Evolutionary conservation across 257 asterid species (phyloP).

Genomic region (Misopates orontium): DNA sequence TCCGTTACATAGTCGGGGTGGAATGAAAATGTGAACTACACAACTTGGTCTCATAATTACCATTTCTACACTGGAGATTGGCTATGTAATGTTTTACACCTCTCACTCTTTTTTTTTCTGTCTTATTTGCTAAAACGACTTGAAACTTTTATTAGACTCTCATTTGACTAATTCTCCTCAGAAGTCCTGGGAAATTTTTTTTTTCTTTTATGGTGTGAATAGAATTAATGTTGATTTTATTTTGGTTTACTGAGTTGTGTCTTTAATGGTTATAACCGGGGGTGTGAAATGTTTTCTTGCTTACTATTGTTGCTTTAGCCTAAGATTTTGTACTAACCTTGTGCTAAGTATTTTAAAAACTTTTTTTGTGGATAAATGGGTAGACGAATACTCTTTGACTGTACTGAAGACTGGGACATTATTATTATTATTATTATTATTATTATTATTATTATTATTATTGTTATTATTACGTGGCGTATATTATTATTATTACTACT

Average conservation of each 20-base stretch:
- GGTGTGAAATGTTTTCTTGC: background rate
- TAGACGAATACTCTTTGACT: background rate
- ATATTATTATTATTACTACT: too few species aligned
- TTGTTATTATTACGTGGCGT: too few species aligned
- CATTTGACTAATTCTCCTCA: background rate
- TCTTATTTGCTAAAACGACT: background rate
- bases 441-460: too few species aligned
- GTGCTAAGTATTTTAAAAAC: conserved; percentile 15
- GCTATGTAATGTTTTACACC: conserved; percentile 59
- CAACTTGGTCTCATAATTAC: conserved; percentile 34
- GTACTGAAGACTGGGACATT: too few species aligned
- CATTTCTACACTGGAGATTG: conserved; percentile 43
- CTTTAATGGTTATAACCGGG: background rate
- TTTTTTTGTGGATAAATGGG: background rate
- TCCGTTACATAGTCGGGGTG: conserved; percentile 36
- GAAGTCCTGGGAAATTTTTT: too few species aligned
- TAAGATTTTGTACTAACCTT: background rate
- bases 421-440: too few species aligned
- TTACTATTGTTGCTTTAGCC: conserved; percentile 24
- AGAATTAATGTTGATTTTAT: background rate
- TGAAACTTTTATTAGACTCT: background rate
- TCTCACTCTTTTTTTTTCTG: background rate
- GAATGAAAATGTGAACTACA: conserved; percentile 35
- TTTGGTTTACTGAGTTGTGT: background rate
- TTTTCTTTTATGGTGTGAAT: background rate